Conservation (phyloP, 176 grass and related monocot genomes). For the Saccharum officinarum region DNA sequence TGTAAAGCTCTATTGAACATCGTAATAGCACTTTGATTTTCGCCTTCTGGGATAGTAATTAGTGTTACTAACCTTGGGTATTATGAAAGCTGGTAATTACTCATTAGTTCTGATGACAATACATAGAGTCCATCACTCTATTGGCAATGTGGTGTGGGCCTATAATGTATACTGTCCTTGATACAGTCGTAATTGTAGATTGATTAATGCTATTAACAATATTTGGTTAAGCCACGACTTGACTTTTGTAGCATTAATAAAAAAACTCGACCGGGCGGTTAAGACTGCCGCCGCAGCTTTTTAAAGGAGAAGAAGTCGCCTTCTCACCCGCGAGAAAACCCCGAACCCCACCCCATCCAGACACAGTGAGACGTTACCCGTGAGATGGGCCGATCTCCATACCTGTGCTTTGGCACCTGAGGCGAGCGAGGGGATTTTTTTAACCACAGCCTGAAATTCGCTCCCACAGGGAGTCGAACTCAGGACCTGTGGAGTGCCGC, state of each 20-base stretch:
- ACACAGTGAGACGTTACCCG: too few species aligned
- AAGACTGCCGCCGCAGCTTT: too few species aligned
- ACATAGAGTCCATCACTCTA: neutral
- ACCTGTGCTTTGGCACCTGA: too few species aligned
- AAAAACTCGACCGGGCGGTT: too few species aligned
- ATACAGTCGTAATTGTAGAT: neutral
- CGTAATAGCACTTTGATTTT: neutral
- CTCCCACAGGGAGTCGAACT: too few species aligned
- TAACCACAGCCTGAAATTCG: too few species aligned
- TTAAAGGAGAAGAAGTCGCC: too few species aligned
- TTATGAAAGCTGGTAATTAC: neutral
- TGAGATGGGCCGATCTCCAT: too few species aligned
- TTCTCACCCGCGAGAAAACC: too few species aligned
- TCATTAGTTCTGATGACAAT: neutral
- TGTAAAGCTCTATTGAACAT: slow-evolving; percentile 6
- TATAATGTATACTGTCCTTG: neutral
- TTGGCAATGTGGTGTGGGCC: neutral
- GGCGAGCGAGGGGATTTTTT: too few species aligned
- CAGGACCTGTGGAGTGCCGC: too few species aligned
- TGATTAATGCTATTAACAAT: neutral
- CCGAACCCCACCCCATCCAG: too few species aligned
- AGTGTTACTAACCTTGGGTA: neutral
- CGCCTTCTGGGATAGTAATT: neutral
- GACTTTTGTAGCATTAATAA: neutral
- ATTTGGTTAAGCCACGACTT: neutral